Conservation (phyloP, 2,329 filamentous ascomycete genomes). For the Penicillium verrucosum region DNA sequence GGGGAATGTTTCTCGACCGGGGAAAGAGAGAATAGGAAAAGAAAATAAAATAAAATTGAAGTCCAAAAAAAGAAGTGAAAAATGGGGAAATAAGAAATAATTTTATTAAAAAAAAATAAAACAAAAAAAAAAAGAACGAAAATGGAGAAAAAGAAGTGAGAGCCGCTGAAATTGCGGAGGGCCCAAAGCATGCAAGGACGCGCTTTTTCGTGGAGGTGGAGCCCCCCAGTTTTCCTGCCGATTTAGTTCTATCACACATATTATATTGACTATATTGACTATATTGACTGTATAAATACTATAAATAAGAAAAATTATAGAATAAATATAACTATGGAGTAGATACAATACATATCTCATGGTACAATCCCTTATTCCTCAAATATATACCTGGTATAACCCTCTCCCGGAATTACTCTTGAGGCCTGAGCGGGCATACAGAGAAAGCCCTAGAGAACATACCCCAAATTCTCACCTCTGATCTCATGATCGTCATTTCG, state of each 20-base stretch:
- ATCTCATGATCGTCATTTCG: conserved; percentile 12
- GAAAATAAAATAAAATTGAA: conserved; percentile 7
- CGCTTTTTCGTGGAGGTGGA: conserved; percentile 22
- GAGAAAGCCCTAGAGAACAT: not conserved
- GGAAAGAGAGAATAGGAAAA: conserved; percentile 8
- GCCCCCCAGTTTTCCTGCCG: conserved; percentile 19
- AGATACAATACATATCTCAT: not conserved
- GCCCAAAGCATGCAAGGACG: conserved; percentile 24
- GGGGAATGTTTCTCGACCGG: conserved; percentile 13
- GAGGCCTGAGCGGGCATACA: not conserved
- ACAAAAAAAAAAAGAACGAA: conserved; percentile 1
- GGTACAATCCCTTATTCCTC: no score
- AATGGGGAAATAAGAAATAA: not conserved
- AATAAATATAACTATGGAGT: not conserved
- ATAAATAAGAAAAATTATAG: not conserved
- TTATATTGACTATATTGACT: no score
- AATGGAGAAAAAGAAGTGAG: conserved; percentile 13
- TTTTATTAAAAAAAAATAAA: conserved; percentile 2
- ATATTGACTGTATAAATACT: no score
- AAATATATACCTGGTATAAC: not conserved
- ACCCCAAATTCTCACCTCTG: not conserved
- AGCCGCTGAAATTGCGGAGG: conserved; percentile 27
- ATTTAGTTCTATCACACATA: not conserved
- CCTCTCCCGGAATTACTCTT: not conserved
- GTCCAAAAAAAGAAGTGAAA: not conserved